Percentiles rank a stretch among this genome's conserved stretches.
phyloP scores from a whole-genome alignment of 345 rosid species.

The Hypericum androsaemum region DNA sequence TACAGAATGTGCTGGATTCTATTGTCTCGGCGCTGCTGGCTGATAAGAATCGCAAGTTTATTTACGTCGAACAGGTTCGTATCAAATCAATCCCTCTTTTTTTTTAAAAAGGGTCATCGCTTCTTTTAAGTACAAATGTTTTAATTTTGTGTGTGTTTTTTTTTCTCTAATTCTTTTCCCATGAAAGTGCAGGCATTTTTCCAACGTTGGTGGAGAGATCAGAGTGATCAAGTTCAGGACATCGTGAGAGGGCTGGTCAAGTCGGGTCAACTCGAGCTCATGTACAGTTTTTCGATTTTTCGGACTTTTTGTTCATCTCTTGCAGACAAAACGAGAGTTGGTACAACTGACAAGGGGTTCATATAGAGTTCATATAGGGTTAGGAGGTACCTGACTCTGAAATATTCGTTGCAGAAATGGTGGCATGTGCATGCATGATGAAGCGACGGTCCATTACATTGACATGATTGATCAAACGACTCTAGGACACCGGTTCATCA shows the following conservation, averaged over 20 bases:
- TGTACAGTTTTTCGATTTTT: conserved; percentile 13
- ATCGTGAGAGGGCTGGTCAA: conserved; percentile 30
- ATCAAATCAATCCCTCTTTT: not conserved
- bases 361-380: too few relatives aligned
- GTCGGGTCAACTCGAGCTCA: conserved; percentile 44
- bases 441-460: conserved; percentile 3
- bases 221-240: conserved; percentile 26
- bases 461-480: not conserved
- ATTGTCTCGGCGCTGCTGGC: conserved; percentile 40
- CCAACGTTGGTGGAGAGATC: conserved; percentile 53
- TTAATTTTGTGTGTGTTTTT: not conserved
- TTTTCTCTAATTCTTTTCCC: not conserved
- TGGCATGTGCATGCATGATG: conserved; percentile 7
- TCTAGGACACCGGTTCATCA: conserved; percentile 1
- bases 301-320: not conserved
- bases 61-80: conserved; percentile 44
- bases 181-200: conserved; percentile 35
- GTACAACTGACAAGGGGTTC: too few relatives aligned
- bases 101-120: not conserved
- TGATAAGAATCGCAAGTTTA: conserved; percentile 44
- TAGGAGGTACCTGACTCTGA: too few relatives aligned
- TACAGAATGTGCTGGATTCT: conserved; percentile 42
- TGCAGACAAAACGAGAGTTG: not conserved
- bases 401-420: conserved; percentile 4
- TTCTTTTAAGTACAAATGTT: not conserved